Base-by-base conservation (phyloP, 768 basidiomycete genomes). In the Naganishia randhawae region DNA sequence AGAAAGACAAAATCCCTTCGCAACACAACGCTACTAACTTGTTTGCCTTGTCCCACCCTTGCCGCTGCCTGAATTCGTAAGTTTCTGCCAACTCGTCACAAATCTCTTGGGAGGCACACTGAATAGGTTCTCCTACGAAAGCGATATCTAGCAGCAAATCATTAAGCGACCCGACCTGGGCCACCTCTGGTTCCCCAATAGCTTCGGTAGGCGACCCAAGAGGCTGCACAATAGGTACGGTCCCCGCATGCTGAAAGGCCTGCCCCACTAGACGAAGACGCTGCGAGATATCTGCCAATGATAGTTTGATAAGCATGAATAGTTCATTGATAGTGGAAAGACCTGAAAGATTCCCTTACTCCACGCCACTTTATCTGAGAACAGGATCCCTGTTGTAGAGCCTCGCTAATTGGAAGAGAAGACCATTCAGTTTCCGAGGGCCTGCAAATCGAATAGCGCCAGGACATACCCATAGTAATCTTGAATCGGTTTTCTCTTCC, bases 351-450 rank as follows among this genome's bases (percentile, higher is more conserved):
- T 50, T n/a, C 25, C 70, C 72, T 70, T 65, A 73, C 74, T 72
- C 77, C 77, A 78, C n/a, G 76, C 74, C 14, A 73, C 67, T 8
- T 65, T 67, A 50, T 73, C 70, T n/a, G 71, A 73, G 63, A 74
- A 77, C 50, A 71, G 73, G 53, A 75, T 78, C 10, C 77, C 77
- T 5, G 77, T 78, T 10, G 72, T 78, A 39, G 71, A 76, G 11
- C 77, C 77, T 68, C 77, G 42, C 63, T 64, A 27, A 54, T 31
- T 17, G 10, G 19, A 31, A 29, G 9, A 3, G 35, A 31, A 22
- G 16, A 17, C 7, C 7, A 48, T n/a, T 48, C 25, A 7, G 13
- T n/a, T 31, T 32, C n/a, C 25, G 31, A 31, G 1, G n/a, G n/a
- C 25, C 53, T n/a, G 53, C 29, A 31, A 17, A 9, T 11, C 27